These are phyloP conservation scores for Botrytis fabae DNA, from an alignment of 2,329 filamentous ascomycete genomes.

Conservation along the genomic window DNA sequence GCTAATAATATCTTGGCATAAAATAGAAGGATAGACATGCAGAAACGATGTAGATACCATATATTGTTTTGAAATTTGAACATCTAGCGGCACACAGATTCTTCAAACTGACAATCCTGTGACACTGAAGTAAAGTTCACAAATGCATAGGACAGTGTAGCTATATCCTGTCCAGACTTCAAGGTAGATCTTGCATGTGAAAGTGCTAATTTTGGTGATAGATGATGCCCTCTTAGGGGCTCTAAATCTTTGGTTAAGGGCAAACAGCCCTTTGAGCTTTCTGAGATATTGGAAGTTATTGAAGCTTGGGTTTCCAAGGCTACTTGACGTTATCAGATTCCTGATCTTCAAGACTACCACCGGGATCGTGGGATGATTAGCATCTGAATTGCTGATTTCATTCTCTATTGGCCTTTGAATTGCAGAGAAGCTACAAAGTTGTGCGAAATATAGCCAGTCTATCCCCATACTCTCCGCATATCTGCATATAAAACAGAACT, in stretches of 20 bases:
- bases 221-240: neutral
- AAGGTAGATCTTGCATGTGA: too few species aligned
- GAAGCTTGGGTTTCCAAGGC: too few species aligned
- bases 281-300: neutral
- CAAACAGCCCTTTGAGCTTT: neutral
- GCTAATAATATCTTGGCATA: slow-evolving; percentile 37
- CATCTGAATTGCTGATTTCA: neutral
- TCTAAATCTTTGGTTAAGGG: rapidly evolving
- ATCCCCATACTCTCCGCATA: rapidly evolving
- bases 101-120: too few species aligned
- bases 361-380: neutral
- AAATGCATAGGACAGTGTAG: neutral
- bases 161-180: neutral
- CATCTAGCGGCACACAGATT: too few species aligned
- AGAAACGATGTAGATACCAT: neutral
- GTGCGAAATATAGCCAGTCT: too few species aligned
- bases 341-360: neutral
- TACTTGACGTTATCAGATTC: too few species aligned
- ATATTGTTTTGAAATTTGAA: neutral
- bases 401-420: neutral
- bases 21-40: slow-evolving; percentile 23
- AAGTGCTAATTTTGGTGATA: neutral
- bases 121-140: too few species aligned
- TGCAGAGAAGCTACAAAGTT: too few species aligned
- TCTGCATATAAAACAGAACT: too few species aligned